Evolutionary conservation across 2,329 filamentous ascomycete species (phyloP), one percentile per base, ranked within the genome.

Genomic region (Teratosphaeria nubilosa): DNA sequence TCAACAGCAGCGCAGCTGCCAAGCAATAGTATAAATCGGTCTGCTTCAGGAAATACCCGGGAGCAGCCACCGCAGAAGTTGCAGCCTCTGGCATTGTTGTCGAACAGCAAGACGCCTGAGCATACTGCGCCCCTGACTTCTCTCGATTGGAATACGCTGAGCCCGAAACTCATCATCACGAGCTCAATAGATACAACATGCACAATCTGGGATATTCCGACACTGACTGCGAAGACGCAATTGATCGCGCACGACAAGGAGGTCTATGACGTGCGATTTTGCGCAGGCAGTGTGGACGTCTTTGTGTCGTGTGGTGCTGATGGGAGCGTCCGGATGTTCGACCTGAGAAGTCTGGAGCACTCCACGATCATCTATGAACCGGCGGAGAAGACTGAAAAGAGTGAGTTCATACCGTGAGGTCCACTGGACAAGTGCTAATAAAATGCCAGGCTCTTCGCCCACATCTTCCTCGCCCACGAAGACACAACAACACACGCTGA

Each of bases 291-390:
- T 67, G 90, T 96, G n/a, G 94, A 99, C 69, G 91, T 97, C 1
- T 99, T 99, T 72, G 94, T 97, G 32, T 96, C 90, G 73, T 99
- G 94, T 72, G 94, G 94, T 55, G 92, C 95, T 58, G 94, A 99
- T 71, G 94, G 94, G 45, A 97, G 92, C 72, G 94, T 99, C 27
- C 85, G 94, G 66, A 99, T 99, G 94, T 99, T 99, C 74, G 94
- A 99, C 74, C 79, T 99, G 61, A 85, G 94, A 69, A 97, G 92
- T 73, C 77, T 99, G 56, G 94, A 99, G 72, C 94, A 99, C 73
- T 96, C 91, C 64, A 99, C 94, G 55, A 99, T 99, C 72, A 99
- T 99, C 63, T 99, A 99, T 72, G 94, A 99, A 74, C 94, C 94
- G 4, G 92, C 90, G 0, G 88, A 91, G 65, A 96, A 96, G 75